These are phyloP conservation scores for Talaromyces borbonicus DNA, from an alignment of 495 filamentous ascomycete genomes.

Conservation along the genomic window DNA sequence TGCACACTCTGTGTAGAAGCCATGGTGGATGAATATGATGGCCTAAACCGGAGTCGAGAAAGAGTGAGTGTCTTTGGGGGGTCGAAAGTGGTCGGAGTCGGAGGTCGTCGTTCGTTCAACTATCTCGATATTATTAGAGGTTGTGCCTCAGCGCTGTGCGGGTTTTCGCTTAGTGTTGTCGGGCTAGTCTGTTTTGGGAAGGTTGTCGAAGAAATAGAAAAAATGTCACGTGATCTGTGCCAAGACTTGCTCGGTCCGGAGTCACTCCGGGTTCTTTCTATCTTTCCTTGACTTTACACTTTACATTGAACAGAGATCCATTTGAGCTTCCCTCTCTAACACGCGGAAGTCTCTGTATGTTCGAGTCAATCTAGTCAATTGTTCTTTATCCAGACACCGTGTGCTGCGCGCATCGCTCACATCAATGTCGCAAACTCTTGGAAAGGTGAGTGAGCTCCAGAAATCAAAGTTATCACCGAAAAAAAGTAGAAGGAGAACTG, in stretches of 20 bases:
- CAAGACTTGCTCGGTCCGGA: slow-evolving; percentile 2
- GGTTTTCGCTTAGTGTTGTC: slow-evolving; percentile 35
- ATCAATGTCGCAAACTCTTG: slow-evolving; percentile 41
- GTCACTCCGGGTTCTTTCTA: too few relatives aligned
- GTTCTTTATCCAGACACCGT: slow-evolving; percentile 11
- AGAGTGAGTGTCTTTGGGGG: slow-evolving; percentile 27
- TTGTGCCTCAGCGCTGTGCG: slow-evolving; percentile 24
- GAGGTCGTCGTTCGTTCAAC: too few relatives aligned
- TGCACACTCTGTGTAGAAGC: slow-evolving; percentile 75
- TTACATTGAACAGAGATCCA: not conserved
- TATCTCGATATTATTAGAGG: slow-evolving; percentile 6
- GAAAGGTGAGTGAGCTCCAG: slow-evolving; percentile 25
- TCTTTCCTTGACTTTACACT: not conserved
- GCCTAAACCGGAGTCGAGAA: slow-evolving; percentile 35
- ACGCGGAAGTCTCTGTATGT: not conserved
- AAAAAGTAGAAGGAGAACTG: too few relatives aligned
- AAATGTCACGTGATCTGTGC: slow-evolving; percentile 13
- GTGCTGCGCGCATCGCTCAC: too few relatives aligned
- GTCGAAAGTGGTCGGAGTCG: slow-evolving; percentile 13
- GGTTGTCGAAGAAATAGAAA: too few relatives aligned
- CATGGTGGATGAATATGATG: slow-evolving; percentile 54
- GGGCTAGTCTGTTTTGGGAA: slow-evolving; percentile 18
- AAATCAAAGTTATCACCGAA: not conserved
- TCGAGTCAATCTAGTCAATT: not conserved
- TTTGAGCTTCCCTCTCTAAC: too few relatives aligned